These are phyloP conservation scores for Corylus americana DNA, from an alignment of 306 rosid species.

Conservation along the genomic window DNA sequence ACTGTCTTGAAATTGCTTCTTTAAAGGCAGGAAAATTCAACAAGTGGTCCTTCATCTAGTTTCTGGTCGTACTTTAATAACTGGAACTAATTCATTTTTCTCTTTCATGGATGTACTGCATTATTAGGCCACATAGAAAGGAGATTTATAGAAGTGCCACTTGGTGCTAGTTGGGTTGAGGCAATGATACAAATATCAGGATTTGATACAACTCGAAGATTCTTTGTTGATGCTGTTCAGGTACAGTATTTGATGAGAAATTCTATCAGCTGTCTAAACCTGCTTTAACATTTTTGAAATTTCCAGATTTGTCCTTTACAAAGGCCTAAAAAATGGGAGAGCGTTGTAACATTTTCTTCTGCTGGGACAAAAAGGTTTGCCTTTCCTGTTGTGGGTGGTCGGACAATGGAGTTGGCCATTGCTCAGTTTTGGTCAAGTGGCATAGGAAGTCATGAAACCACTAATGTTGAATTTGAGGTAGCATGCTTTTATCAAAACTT, in stretches of 20 bases:
- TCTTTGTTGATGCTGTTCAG: conserved; percentile 88
- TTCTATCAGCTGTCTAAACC: conserved; percentile 15
- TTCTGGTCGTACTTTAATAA: conserved; percentile 16
- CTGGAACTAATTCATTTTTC: conserved; percentile 22
- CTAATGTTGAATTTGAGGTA: conserved; percentile 92
- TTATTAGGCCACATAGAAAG: conserved; percentile 86
- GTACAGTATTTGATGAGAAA: conserved; percentile 42
- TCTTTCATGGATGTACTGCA: conserved; percentile 27
- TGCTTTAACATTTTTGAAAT: conserved; percentile 43
- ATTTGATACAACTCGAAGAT: conserved; percentile 81
- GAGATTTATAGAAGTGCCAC: conserved; percentile 82
- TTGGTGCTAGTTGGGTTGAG: conserved; percentile 89
- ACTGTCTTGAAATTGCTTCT: conserved; percentile 11
- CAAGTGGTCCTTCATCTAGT: conserved; percentile 20
- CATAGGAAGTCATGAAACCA: conserved; percentile 76
- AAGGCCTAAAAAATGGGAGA: conserved; percentile 92
- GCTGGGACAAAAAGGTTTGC: conserved; percentile 78
- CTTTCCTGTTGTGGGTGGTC: conserved; percentile 84
- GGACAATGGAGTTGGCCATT: conserved; percentile 81
- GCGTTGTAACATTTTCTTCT: conserved; percentile 64
- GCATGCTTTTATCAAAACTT: conserved; percentile 11
- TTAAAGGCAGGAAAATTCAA: conserved; percentile 2
- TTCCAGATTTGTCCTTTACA: conserved; percentile 73
- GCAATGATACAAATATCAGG: conserved; percentile 81
- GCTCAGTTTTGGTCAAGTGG: conserved; percentile 99